Conservation (phyloP, 208 protist genomes). For the Lotmaria passim region DNA sequence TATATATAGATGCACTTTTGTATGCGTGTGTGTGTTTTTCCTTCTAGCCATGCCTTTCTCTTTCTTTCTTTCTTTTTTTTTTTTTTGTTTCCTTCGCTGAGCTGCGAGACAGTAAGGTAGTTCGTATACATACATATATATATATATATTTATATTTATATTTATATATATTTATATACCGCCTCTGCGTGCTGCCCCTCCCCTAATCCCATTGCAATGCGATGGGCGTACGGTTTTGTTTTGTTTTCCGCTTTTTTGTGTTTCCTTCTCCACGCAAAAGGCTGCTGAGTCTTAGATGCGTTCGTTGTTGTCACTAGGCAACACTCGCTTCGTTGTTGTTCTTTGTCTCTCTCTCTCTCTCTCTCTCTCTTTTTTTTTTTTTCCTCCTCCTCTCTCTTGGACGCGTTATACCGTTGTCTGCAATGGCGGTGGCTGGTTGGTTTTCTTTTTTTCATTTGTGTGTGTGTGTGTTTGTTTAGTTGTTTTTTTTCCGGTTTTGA, state of each 20-base stretch:
- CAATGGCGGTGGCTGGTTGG: too few species aligned
- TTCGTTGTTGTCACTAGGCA: too few species aligned
- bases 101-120: too few species aligned
- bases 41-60: background rate
- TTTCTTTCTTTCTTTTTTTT: background rate
- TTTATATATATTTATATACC: background rate
- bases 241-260: background rate
- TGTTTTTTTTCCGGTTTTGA: too few species aligned
- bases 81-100: background rate
- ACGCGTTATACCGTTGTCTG: too few species aligned
- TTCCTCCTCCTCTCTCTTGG: constrained; percentile 7
- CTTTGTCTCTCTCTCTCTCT: too few species aligned
- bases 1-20: background rate
- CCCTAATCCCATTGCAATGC: background rate
- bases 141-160: too few species aligned
- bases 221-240: background rate
- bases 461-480: constrained; percentile 15
- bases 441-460: constrained; percentile 4
- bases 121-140: too few species aligned
- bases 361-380: too few species aligned
- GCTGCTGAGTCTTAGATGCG: too few species aligned
- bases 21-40: background rate
- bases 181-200: background rate
- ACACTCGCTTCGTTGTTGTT: too few species aligned
- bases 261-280: background rate